Evolutionary conservation across 2,329 filamentous ascomycete species (phyloP).

Genomic region (Clarireedia sp.): DNA sequence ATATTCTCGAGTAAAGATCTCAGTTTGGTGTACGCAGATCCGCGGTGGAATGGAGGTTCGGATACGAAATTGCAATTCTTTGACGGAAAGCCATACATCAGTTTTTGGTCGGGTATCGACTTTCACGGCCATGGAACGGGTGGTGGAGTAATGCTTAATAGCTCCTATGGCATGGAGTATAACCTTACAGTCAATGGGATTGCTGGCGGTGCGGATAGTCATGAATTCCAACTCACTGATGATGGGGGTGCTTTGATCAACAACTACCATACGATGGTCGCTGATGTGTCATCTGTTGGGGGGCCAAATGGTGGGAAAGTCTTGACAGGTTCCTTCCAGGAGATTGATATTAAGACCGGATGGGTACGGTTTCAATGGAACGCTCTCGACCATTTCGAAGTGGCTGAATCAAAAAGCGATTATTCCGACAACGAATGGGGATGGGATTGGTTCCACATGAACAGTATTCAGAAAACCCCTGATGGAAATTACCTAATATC

Average conservation of each 20-base stretch:
- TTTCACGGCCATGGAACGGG: conserved; percentile 3
- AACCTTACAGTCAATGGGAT: not conserved
- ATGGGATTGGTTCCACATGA: conserved; percentile 25
- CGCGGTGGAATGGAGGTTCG: not conserved
- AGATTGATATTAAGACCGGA: conserved; percentile 44
- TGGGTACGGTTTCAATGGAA: conserved; percentile 44
- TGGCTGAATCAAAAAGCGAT: conserved; percentile 14
- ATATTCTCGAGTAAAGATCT: conserved; percentile 6
- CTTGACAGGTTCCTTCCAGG: conserved; percentile 32
- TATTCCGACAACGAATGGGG: conserved; percentile 13
- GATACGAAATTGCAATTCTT: conserved; percentile 1
- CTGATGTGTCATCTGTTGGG: not conserved
- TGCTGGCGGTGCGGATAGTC: conserved; percentile 2
- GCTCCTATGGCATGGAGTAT: not conserved
- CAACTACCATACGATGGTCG: conserved; percentile 3
- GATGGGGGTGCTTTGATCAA: conserved; percentile 4
- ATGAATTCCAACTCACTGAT: conserved; percentile 3
- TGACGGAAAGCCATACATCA: conserved; percentile 1
- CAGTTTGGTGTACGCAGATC: conserved; percentile 4
- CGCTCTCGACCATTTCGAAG: conserved; percentile 32
- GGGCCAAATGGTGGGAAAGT: not conserved
- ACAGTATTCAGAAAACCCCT: conserved; percentile 33
- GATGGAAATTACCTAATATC: conserved; percentile 40
- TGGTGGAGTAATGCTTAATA: conserved; percentile 1
- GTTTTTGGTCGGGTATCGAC: conserved; percentile 2